phyloP scores from a whole-genome alignment of 2,329 filamentous ascomycete genomes.

The Chlorencoelia australis region DNA sequence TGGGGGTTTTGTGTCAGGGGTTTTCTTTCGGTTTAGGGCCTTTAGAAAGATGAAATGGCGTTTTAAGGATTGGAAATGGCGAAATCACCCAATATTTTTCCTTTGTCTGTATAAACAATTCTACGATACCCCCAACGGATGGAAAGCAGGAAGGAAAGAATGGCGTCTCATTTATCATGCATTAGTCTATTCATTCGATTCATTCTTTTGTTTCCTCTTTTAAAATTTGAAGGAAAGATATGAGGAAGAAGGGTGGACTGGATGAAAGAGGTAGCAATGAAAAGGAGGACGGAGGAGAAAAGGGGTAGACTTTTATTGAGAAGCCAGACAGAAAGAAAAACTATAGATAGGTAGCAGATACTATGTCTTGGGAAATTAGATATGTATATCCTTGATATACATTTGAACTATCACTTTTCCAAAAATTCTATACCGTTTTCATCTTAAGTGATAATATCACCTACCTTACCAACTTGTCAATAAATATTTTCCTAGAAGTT shows the following conservation, averaged over 20 bases:
- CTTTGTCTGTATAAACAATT: slow-evolving; percentile 4
- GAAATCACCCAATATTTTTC: background rate
- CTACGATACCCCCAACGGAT: slow-evolving; percentile 4
- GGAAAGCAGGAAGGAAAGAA: no score
- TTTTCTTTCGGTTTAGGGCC: no score
- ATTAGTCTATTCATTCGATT: background rate
- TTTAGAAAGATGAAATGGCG: background rate
- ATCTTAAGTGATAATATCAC: background rate
- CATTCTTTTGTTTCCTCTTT: background rate
- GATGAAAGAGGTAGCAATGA: background rate
- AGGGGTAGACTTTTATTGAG: background rate
- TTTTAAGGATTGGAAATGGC: background rate
- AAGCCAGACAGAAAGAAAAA: background rate
- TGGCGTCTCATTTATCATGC: background rate
- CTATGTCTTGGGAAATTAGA: background rate
- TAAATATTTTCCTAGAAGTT: no score
- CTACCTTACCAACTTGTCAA: background rate
- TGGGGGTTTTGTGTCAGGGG: background rate
- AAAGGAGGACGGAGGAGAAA: background rate
- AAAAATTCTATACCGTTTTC: background rate
- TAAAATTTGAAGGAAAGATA: background rate
- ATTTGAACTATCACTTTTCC: background rate
- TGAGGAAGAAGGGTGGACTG: background rate
- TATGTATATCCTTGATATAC: background rate
- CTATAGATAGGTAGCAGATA: background rate